Evolutionary conservation across 176 grass and related monocot species (phyloP), one percentile per base, ranked within the genome.

Genomic region (Avena eriantha): DNA sequence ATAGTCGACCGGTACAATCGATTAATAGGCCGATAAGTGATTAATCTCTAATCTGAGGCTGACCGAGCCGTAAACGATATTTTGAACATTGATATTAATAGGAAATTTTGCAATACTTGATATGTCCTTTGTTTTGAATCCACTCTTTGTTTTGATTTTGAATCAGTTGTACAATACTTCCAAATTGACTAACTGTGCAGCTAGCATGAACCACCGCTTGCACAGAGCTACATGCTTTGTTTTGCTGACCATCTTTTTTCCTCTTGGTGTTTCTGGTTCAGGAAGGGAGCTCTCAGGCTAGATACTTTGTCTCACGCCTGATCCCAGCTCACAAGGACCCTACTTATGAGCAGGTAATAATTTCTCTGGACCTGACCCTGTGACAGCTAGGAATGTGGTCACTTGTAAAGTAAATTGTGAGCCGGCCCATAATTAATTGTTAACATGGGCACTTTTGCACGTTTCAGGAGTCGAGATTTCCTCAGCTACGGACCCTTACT

Each of bases 261-360:
- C 16, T n/a, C 51, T 16, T 77, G 61, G 5, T 73, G 79, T 91
- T 64, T 79, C 78, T 49, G 69, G 36, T 51, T 70, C 89, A 99
- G 97, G 92, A 96, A 88, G 94, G 92, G 81, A 99, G 97, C 83
- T 99, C 97, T 47, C 97, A 94, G 83, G 94, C 97, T 73, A 88
- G 97, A 72, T 99, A 99, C 85, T 96, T 99, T 83, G 94, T 99
- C 31, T 99, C 97, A 36, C 97, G 97, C 54, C 83, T 99, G 68
- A 94, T 99, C n/a, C 97, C 94, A n/a, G 97, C 94, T 43, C 97
- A 99, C 90, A 99, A 99, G 85, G 97, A 99, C 89, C 97, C 97
- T 85, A 94, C 94, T 47, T 99, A 99, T 83, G 97, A 99, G 85
- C 97, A 99, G 94, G 97, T 94, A 92, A 35, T n/a, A 65, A 8